Evolutionary conservation across 202 grass and related monocot species (phyloP).

Genomic region (Hordeum pubiflorum): DNA sequence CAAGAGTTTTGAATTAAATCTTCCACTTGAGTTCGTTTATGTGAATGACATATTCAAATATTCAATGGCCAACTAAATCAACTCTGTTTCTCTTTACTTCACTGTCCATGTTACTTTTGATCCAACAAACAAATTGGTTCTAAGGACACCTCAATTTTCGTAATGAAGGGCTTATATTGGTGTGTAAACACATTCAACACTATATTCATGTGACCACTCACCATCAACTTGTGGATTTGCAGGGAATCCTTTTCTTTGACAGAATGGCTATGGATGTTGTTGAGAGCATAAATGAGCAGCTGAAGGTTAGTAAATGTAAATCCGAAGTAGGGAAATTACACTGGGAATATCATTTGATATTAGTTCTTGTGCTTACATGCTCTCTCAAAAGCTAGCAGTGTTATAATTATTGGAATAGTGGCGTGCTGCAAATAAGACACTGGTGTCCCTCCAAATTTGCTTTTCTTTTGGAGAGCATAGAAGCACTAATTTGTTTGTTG

Average conservation of each 20-base stretch:
- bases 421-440: background rate
- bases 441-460: background rate
- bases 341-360: background rate
- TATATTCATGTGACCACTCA: background rate
- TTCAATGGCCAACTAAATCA: background rate
- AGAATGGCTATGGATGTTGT: conserved; percentile 85
- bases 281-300: conserved; percentile 54
- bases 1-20: conserved; percentile 37
- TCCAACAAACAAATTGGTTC: background rate
- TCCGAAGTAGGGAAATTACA: background rate
- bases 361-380: background rate
- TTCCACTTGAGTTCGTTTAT: background rate
- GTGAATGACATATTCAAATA: background rate
- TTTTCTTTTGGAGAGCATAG: background rate
- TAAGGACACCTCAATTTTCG: conserved; percentile 11
- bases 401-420: background rate
- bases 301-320: conserved; percentile 54
- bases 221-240: conserved; percentile 37
- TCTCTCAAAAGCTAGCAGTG: background rate
- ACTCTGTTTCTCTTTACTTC: background rate
- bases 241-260: conserved; percentile 95
- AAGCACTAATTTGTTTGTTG: background rate
- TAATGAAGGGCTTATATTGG: background rate
- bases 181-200: conserved; percentile 6
- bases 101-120: conserved; percentile 8